Evolutionary conservation across 2,329 filamentous ascomycete species (phyloP), one percentile per base, ranked within the genome.

Genomic region (Rhexocercosporidium sp.): DNA sequence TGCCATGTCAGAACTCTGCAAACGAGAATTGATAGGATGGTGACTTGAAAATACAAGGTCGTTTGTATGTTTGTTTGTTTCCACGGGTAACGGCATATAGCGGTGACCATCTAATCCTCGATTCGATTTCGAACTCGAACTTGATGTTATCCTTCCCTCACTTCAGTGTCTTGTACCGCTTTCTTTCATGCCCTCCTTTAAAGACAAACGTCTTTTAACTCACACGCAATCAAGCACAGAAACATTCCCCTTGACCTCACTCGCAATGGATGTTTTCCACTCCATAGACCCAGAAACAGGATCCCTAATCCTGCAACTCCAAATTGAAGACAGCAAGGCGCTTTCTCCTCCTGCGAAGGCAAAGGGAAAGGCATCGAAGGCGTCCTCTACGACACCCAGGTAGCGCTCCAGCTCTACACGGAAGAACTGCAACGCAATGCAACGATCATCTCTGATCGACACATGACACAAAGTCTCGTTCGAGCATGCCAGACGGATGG

Each of bases 401-500:
- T 67, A 14, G 70, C 69, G 14, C 59, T 60, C 11, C 25, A 67
- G 12, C 41, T 67, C 11, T 54, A 56, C n/a, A 67, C 60, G 20
- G 62, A 67, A 12, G 71, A 72, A 37, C 56, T 69, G 5, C 41
- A 66, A 47, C 61, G 59, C 29, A 66, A 20, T 11, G 39, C 63
- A 37, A 34, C 34, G 5, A 37, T 66, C 20, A 27, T 69, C 27
- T 16, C 47, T 41, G 70, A 69, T 61, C 60, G 59, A 29, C 3
- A 34, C 3, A 72, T 76, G 71, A 69, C 70, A 1, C 66, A 37
- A 29, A 75, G 71, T 53, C 73, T 76, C 49, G 68, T 67, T n/a
- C 37, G 29, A 16, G 71, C 72, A 39, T 69, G 72, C n/a, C 68
- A 68, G 60, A 59, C 64, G 9, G 71, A 77, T 70, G 70, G 66